Evolutionary conservation across 345 rosid genomes (phyloP).

Genomic region (Syzygium aromaticum): DNA sequence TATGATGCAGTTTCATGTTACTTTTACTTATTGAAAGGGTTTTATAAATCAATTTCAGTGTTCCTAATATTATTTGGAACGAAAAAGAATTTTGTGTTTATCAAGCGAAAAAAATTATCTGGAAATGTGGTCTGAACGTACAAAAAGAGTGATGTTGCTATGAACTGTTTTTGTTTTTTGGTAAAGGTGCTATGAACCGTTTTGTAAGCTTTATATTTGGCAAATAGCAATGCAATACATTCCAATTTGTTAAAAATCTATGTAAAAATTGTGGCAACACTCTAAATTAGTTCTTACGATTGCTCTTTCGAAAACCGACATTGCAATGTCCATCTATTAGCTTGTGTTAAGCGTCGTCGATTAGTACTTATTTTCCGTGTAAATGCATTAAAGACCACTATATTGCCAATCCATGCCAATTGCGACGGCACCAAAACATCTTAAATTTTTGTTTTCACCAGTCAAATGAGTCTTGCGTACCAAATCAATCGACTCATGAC

Average conservation of each 20-base stretch:
- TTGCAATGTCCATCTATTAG: neutral
- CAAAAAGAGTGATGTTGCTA: neutral
- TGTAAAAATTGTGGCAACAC: no score
- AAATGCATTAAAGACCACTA: neutral
- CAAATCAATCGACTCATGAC: neutral
- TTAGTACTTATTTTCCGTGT: accelerated
- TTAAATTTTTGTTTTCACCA: neutral
- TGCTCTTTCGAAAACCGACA: accelerated
- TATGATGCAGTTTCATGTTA: neutral
- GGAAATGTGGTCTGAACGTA: no score
- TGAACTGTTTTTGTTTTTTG: no score
- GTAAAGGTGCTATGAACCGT: no score
- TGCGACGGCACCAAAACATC: neutral
- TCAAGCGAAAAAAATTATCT: neutral
- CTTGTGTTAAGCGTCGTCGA: accelerated
- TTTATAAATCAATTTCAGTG: neutral
- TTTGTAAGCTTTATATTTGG: no score
- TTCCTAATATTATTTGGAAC: neutral
- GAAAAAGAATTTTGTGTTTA: neutral
- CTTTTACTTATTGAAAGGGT: neutral
- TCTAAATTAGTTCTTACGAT: neutral
- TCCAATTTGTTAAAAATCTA: no score
- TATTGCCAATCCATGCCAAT: accelerated
- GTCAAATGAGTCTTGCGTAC: neutral
- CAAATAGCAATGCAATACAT: no score